Base-by-base conservation (phyloP, 179 eudicot species). In the Spinacia oleracea region DNA sequence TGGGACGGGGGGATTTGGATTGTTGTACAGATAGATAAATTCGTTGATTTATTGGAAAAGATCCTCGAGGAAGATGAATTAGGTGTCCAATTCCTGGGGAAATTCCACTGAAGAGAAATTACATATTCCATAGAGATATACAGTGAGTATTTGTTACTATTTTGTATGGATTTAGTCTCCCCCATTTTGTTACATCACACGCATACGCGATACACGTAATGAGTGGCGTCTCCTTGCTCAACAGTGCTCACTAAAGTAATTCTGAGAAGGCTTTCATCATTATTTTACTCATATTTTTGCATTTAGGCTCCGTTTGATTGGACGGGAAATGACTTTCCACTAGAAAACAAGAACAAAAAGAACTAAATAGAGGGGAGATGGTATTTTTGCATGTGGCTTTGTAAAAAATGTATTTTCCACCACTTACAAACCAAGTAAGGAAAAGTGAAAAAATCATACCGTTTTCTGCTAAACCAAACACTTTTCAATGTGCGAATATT, bases 11-110 rank as follows among this genome's bases (percentile, higher is more conserved):
- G 53, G 29, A n/a, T 71, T 27, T 60, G 23, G 40, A 6, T 21
- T 51, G 42, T 48, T 71, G 75, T 72, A 72, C 75, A 72, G 75
- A 72, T 70, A 72, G 75, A 72, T 70, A 5, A 50, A 72, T 72
- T 51, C 18, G 62, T 72, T 72, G 60, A 72, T 72, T 72, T 72
- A 51, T 51, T 72, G 43, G 40, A 51, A 51, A 50, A 48, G 43
- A 16, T 71, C 75, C 60, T 8, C 23, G 42, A 72, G 75, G 15
- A 72, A 72, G 62, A 50, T 21, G 60, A 43, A 6, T 8, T 43
- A 72, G 75, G 32, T 50, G 23, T 50, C 20, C 0, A 11, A 71
- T 31, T 45, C 20, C 62, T 3, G 43, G 43, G 62, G 23, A 51
- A 48, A 18, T 31, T 72, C 18, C 62, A 51, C 8, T 50, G 25